These are phyloP conservation scores for Fennellomyces sp. DNA, from an alignment of 371 early-diverging fungal genomes.

Conservation along the genomic window DNA sequence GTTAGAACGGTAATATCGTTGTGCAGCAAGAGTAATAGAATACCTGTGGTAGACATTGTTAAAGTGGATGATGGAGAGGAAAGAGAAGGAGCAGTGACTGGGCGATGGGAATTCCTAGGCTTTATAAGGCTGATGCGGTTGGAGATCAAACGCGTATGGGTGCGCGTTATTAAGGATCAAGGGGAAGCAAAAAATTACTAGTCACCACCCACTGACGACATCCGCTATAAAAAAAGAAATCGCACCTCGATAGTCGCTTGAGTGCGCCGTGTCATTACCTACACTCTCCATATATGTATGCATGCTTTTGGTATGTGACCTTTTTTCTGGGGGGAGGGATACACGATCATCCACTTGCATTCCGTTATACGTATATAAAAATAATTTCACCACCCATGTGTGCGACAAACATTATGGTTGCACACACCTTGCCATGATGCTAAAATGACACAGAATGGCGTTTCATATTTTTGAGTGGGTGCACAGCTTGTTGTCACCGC, in stretches of 20 bases:
- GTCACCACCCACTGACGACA: not conserved
- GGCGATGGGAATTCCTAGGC: not conserved
- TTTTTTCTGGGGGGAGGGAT: too few species aligned
- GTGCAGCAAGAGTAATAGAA: not conserved
- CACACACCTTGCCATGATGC: not conserved
- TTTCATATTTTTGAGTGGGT: too few species aligned
- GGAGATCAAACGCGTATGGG: not conserved
- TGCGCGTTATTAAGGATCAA: not conserved
- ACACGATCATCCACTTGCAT: not conserved
- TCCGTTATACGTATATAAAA: too few species aligned
- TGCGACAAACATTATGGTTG: not conserved
- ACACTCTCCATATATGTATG: too few species aligned
- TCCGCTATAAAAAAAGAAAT: not conserved
- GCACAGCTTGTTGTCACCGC: not conserved
- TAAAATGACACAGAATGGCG: conserved; percentile 3
- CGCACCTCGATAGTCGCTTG: too few species aligned
- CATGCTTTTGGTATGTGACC: too few species aligned
- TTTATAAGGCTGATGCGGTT: not conserved
- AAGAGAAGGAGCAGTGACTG: not conserved
- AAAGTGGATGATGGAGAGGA: not conserved
- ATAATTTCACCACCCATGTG: too few species aligned
- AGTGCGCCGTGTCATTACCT: too few species aligned
- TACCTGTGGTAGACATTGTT: not conserved
- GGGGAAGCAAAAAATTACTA: not conserved
- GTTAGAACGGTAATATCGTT: not conserved